Conservation (phyloP, 169 alveolate genomes). For the Plasmodium reichenowi region DNA sequence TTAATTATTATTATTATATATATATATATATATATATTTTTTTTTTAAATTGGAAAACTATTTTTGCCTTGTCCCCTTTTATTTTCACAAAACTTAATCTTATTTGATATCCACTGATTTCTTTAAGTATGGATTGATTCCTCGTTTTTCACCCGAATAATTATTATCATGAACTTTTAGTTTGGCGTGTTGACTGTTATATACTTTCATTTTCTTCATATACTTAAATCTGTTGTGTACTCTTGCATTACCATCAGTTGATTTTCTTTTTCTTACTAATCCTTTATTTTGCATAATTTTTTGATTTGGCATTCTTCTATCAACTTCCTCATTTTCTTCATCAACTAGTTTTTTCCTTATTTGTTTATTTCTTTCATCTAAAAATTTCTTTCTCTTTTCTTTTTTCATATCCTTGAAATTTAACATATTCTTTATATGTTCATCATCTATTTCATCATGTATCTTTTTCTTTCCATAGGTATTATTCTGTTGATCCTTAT, state of each 20-base stretch:
- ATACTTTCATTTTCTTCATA: conserved; percentile 88
- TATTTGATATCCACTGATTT: conserved; percentile 83
- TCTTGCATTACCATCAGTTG: conserved; percentile 95
- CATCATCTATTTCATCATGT: conserved; percentile 56
- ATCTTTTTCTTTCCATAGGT: background rate
- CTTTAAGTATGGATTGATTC: conserved; percentile 87
- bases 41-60: background rate
- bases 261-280: conserved; percentile 92
- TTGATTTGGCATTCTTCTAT: conserved; percentile 77
- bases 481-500: background rate
- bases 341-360: conserved; percentile 77
- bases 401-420: conserved; percentile 76
- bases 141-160: conserved; percentile 89
- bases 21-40: no score
- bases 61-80: conserved; percentile 1
- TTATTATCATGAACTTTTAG: conserved; percentile 80
- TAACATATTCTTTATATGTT: conserved; percentile 74
- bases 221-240: conserved; percentile 92
- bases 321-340: conserved; percentile 77
- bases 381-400: conserved; percentile 34
- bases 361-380: conserved; percentile 62
- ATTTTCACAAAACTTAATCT: background rate
- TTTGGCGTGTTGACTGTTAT: conserved; percentile 81
- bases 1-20: no score
- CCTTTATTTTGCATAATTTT: conserved; percentile 93